These are phyloP conservation scores for Rhododendron kiyosumense DNA, from an alignment of 148 eudicot genomes.

Conservation along the genomic window DNA sequence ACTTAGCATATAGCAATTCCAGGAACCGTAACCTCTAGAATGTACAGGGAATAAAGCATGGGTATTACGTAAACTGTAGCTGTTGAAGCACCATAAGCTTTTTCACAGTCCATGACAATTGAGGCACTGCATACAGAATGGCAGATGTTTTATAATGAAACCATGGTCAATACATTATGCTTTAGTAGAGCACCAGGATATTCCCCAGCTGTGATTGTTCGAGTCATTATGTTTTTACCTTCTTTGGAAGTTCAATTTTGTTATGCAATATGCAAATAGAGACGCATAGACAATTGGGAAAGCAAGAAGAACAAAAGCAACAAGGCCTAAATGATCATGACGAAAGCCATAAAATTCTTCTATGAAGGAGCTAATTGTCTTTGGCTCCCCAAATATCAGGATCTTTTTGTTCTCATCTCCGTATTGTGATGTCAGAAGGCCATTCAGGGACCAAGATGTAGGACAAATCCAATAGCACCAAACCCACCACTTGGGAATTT, in stretches of 20 bases:
- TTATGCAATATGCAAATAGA: slow-evolving; percentile 9
- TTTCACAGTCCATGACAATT: neutral
- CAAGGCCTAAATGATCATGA: slow-evolving; percentile 12
- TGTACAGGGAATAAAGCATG: neutral
- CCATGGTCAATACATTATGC: neutral
- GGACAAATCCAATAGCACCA: slow-evolving; percentile 52
- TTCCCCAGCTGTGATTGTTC: neutral
- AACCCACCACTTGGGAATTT: slow-evolving; percentile 35
- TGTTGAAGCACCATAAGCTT: neutral
- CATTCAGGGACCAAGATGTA: slow-evolving; percentile 39
- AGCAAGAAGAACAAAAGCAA: slow-evolving; percentile 11
- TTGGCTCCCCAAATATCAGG: slow-evolving; percentile 10
- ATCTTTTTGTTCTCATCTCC: slow-evolving; percentile 27
- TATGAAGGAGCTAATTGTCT: slow-evolving; percentile 17
- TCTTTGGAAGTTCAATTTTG: slow-evolving; percentile 15
- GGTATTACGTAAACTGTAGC: neutral
- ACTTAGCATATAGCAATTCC: neutral
- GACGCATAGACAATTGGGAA: slow-evolving; percentile 17
- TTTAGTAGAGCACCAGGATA: neutral
- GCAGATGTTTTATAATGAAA: neutral
- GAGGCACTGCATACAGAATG: neutral
- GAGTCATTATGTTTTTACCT: slow-evolving; percentile 3
- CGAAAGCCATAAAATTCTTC: slow-evolving; percentile 17
- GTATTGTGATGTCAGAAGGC: slow-evolving; percentile 37
- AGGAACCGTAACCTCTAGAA: neutral